A percentile compares a stretch with the other conserved stretches of the same genome.
phyloP scores from a whole-genome alignment of 805 yeast species.

The Tetrapisispora namnaoensis region DNA sequence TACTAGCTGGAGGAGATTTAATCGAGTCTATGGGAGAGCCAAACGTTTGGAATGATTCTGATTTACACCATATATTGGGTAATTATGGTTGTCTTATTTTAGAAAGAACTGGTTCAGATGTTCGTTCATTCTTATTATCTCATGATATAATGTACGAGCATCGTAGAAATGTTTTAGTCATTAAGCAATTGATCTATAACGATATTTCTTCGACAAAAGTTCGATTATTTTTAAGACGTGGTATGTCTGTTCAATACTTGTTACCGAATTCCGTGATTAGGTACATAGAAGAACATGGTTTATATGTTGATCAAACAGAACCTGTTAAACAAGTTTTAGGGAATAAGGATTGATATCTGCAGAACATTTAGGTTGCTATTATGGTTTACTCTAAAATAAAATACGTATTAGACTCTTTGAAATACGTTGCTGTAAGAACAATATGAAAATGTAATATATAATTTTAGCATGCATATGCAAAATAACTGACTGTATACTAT shows the following conservation, averaged over 20 bases:
- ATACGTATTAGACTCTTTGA: background rate
- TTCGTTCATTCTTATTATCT: constrained; percentile 77
- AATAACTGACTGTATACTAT: no score
- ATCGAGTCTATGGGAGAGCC: constrained; percentile 99
- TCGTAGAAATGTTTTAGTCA: constrained; percentile 82
- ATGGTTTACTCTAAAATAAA: no score
- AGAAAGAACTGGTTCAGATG: constrained; percentile 95
- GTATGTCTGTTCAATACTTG: constrained; percentile 93
- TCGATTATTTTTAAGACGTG: constrained; percentile 80
- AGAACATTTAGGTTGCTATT: background rate
- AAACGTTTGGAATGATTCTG: constrained; percentile 96
- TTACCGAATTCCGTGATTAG: constrained; percentile 91
- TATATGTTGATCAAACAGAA: constrained; percentile 78
- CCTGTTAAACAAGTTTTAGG: constrained; percentile 83
- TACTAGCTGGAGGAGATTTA: constrained; percentile 94
- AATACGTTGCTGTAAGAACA: background rate
- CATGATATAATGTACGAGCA: constrained; percentile 98
- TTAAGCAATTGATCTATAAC: constrained; percentile 91
- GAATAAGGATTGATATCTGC: constrained; percentile 27
- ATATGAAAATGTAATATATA: no score
- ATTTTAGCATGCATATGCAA: background rate
- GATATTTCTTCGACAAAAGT: constrained; percentile 95
- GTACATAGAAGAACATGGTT: constrained; percentile 84
- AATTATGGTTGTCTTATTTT: constrained; percentile 94
- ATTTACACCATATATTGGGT: constrained; percentile 89